phyloP scores from a whole-genome alignment of 768 basidiomycete genomes.

The Tremella yokohamensis region DNA sequence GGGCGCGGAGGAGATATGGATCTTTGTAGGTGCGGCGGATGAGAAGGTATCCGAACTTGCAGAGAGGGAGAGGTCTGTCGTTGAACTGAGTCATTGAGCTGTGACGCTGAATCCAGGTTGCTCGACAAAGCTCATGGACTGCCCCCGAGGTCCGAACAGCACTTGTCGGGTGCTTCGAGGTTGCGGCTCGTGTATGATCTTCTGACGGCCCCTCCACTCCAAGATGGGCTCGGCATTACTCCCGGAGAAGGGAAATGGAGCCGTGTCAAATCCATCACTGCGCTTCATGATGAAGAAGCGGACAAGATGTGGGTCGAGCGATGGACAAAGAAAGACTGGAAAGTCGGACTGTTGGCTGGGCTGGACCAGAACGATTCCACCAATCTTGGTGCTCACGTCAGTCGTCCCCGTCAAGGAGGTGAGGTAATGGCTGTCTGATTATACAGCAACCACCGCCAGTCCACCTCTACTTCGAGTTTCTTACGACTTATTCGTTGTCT shows the following conservation, averaged over 20 bases:
- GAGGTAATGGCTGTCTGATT: background rate
- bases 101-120: slow-evolving; percentile 63
- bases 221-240: slow-evolving; percentile 79
- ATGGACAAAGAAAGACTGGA: slow-evolving; percentile 46
- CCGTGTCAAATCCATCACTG: slow-evolving; percentile 74
- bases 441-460: slow-evolving; percentile 40
- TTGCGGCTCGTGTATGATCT: slow-evolving; percentile 41
- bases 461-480: slow-evolving; percentile 70
- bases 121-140: slow-evolving; percentile 53
- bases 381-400: slow-evolving; percentile 37
- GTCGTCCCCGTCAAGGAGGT: slow-evolving; percentile 10
- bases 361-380: slow-evolving; percentile 21
- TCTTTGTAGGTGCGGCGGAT: slow-evolving; percentile 70
- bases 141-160: slow-evolving; percentile 53
- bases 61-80: slow-evolving; percentile 67
- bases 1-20: slow-evolving; percentile 49
- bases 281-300: slow-evolving; percentile 69
- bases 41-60: slow-evolving; percentile 63
- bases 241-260: slow-evolving; percentile 71
- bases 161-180: slow-evolving; percentile 52
- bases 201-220: slow-evolving; percentile 57
- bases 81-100: no score
- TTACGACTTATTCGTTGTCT: slow-evolving; percentile 75
- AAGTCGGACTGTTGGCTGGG: slow-evolving; percentile 34
- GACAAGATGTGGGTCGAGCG: slow-evolving; percentile 38